A percentile compares a stretch with the other conserved stretches of the same genome.
Conservation (phyloP, 1,284 basidiomycete species). For the Stygiomarasmius scandens region DNA sequence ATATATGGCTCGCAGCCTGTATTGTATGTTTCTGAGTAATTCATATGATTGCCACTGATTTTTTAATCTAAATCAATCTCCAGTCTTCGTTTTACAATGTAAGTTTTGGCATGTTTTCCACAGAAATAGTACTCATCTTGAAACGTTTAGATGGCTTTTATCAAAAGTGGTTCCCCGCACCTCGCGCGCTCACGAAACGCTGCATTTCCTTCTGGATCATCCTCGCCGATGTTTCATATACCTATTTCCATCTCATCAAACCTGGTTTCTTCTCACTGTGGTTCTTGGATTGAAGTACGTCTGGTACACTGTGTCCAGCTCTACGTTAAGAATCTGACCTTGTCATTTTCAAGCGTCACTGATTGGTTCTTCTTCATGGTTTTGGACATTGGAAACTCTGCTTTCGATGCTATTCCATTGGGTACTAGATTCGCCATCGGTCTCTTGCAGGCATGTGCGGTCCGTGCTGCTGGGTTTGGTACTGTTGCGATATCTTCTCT, state of each 20-base stretch:
- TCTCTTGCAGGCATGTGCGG: constrained; percentile 75
- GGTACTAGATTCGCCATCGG: constrained; percentile 70
- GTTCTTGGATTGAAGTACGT: constrained; percentile 68
- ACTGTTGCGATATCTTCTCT: constrained; percentile 73
- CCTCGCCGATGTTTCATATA: constrained; percentile 96
- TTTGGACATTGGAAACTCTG: constrained; percentile 83
- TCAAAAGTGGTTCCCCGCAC: constrained; percentile 62
- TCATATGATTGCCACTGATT: neutral
- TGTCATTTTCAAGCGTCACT: constrained; percentile 51
- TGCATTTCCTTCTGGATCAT: constrained; percentile 93
- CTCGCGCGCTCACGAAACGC: constrained; percentile 76
- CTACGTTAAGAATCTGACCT: constrained; percentile 5
- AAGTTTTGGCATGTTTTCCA: constrained; percentile 21
- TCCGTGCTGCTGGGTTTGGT: constrained; percentile 87
- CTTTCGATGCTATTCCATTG: constrained; percentile 71
- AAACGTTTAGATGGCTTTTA: constrained; percentile 67
- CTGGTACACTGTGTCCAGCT: neutral
- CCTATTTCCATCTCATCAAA: constrained; percentile 94
- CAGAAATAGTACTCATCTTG: constrained; percentile 3
- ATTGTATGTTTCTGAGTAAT: constrained; percentile 55
- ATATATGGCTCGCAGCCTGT: constrained; percentile 55
- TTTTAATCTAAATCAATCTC: constrained; percentile 1
- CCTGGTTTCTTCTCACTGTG: constrained; percentile 85
- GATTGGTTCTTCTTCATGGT: constrained; percentile 92
- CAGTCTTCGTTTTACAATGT: constrained; percentile 72